Evolutionary conservation across 352 stramenopile species (phyloP).

Genomic region (Phytophthora sp.): DNA sequence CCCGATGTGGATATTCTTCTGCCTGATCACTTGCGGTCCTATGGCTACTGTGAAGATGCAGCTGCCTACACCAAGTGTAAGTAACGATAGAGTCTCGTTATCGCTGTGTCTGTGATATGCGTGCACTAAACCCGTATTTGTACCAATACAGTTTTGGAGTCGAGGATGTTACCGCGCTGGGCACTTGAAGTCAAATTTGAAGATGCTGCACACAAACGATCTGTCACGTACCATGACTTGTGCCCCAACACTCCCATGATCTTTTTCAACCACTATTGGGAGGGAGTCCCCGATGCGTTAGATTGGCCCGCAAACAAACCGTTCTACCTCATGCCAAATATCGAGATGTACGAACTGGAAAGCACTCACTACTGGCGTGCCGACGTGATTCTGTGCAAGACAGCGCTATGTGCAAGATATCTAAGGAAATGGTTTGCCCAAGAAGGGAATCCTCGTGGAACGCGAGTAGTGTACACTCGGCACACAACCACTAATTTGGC

Average conservation of each 20-base stretch:
- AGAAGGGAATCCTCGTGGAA: slow-evolving; percentile 53
- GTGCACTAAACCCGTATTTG: no score
- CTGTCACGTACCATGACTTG: slow-evolving; percentile 51
- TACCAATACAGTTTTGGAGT: slow-evolving; percentile 43
- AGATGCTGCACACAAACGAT: slow-evolving; percentile 24
- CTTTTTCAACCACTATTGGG: slow-evolving; percentile 65
- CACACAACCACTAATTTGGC: slow-evolving; percentile 56
- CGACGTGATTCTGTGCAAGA: slow-evolving; percentile 61
- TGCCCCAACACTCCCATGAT: slow-evolving; percentile 54
- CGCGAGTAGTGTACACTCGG: slow-evolving; percentile 57
- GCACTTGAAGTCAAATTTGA: slow-evolving; percentile 36
- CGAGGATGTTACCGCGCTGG: slow-evolving; percentile 49
- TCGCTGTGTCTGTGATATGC: no score
- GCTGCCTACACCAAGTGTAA: slow-evolving; percentile 66
- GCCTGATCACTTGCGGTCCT: slow-evolving; percentile 34
- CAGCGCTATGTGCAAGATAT: slow-evolving; percentile 44
- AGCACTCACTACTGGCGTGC: slow-evolving; percentile 44
- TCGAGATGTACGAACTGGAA: slow-evolving; percentile 60
- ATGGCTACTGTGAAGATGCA: slow-evolving; percentile 71
- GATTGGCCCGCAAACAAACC: slow-evolving; percentile 41
- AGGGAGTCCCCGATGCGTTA: slow-evolving; percentile 24
- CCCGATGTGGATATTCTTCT: slow-evolving; percentile 61
- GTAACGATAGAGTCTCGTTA: no score
- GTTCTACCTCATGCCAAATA: slow-evolving; percentile 53
- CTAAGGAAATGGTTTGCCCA: slow-evolving; percentile 60